These are phyloP conservation scores for Phlyctochytrium arcticum DNA, from an alignment of 192 early-diverging fungal species.

Conservation along the genomic window DNA sequence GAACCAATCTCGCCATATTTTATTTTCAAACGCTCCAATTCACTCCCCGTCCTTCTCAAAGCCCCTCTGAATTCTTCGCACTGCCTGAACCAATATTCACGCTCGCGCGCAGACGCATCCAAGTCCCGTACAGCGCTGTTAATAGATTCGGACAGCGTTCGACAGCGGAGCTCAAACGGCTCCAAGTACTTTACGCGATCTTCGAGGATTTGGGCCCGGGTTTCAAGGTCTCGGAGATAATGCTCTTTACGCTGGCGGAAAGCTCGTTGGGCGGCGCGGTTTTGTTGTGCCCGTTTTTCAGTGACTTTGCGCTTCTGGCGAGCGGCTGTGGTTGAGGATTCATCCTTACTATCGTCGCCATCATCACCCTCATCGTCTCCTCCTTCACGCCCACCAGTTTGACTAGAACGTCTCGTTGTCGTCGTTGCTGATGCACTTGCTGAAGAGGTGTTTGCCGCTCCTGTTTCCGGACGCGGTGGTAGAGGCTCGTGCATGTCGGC, in stretches of 20 bases:
- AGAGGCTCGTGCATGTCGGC: no score
- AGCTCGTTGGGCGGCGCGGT: constrained; percentile 27
- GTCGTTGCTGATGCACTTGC: no score
- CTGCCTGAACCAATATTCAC: background rate
- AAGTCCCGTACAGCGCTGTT: background rate
- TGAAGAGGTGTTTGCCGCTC: no score
- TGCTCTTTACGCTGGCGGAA: constrained; percentile 24
- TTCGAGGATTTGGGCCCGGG: background rate
- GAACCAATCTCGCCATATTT: no score
- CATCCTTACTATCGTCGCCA: no score
- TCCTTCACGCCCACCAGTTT: no score
- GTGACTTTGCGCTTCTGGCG: constrained; percentile 2
- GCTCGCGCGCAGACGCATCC: background rate
- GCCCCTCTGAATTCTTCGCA: background rate
- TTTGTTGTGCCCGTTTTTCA: constrained; percentile 20
- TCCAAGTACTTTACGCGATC: background rate
- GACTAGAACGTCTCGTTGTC: no score
- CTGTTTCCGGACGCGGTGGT: no score
- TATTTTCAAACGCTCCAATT: background rate
- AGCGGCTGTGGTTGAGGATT: no score
- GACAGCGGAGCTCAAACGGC: background rate
- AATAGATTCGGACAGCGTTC: background rate
- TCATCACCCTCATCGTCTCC: no score
- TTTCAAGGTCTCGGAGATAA: constrained; percentile 19
- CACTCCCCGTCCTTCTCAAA: background rate